Conservation (phyloP, 352 stramenopile genomes). For the Phytophthora megakarya region DNA sequence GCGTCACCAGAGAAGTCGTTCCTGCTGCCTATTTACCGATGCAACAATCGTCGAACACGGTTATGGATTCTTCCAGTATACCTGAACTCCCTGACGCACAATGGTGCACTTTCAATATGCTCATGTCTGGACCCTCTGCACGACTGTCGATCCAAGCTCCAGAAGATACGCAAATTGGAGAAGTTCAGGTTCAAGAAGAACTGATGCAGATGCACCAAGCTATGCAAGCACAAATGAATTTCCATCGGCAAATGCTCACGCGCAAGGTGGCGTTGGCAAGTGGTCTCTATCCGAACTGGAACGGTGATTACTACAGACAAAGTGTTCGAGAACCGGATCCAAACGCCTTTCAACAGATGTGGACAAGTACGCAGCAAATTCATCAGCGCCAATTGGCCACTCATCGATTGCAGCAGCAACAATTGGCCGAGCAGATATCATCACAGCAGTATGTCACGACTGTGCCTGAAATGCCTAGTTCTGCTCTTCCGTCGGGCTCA, state of each 20-base stretch:
- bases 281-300: conserved; percentile 21
- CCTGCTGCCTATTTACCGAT: background rate
- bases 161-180: background rate
- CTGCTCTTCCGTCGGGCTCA: background rate
- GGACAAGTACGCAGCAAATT: conserved; percentile 18
- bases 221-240: conserved; percentile 84
- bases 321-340: background rate
- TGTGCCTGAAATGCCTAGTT: background rate
- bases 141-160: conserved; percentile 15
- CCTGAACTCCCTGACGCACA: conserved; percentile 58
- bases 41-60: background rate
- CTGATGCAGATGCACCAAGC: conserved; percentile 78
- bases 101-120: conserved; percentile 63
- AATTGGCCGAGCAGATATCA: background rate
- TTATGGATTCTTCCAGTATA: conserved; percentile 6
- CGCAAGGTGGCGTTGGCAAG: conserved; percentile 76
- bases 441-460: background rate
- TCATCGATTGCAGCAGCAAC: conserved; percentile 6
- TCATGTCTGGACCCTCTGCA: conserved; percentile 56
- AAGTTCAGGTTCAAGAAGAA: conserved; percentile 26
- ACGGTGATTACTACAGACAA: conserved; percentile 3
- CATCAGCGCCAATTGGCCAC: conserved; percentile 14
- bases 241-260: conserved; percentile 83
- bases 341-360: background rate
- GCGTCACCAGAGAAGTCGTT: background rate